These are phyloP conservation scores for Aspergillus saccharolyticus DNA, from an alignment of 495 filamentous ascomycete species.

Conservation along the genomic window DNA sequence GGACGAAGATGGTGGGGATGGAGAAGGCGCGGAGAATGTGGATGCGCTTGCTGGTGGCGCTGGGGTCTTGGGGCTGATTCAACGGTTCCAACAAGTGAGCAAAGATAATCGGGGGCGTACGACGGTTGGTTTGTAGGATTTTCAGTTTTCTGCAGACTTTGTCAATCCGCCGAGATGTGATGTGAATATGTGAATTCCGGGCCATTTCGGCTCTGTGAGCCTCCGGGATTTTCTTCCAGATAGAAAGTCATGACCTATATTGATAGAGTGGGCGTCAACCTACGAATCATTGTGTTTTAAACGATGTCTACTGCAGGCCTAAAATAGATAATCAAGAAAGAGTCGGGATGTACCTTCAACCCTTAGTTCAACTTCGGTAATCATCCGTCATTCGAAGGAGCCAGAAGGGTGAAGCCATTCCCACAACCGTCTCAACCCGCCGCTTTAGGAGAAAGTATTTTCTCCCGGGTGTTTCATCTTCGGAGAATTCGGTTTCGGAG, in stretches of 20 bases:
- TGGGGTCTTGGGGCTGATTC: slow-evolving; percentile 75
- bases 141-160: not conserved
- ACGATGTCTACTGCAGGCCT: not conserved
- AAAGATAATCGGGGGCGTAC: slow-evolving; percentile 52
- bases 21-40: slow-evolving; percentile 46
- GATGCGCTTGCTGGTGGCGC: slow-evolving; percentile 47
- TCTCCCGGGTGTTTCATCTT: not conserved
- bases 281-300: not conserved
- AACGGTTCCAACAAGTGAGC: slow-evolving; percentile 85
- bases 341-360: no score
- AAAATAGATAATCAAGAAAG: not conserved
- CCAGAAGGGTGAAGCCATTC: not conserved
- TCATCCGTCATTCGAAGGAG: not conserved
- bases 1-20: slow-evolving; percentile 42
- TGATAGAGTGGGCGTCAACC: not conserved
- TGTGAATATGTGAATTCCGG: not conserved
- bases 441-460: not conserved
- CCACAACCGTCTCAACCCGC: not conserved
- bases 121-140: slow-evolving; percentile 32
- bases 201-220: not conserved
- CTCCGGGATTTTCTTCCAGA: not conserved
- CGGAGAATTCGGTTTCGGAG: not conserved
- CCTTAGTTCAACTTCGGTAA: not conserved
- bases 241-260: not conserved
- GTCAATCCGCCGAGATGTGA: not conserved